Conservation (phyloP, 192 early-diverging fungal genomes). For the Lobosporangium transversale region DNA sequence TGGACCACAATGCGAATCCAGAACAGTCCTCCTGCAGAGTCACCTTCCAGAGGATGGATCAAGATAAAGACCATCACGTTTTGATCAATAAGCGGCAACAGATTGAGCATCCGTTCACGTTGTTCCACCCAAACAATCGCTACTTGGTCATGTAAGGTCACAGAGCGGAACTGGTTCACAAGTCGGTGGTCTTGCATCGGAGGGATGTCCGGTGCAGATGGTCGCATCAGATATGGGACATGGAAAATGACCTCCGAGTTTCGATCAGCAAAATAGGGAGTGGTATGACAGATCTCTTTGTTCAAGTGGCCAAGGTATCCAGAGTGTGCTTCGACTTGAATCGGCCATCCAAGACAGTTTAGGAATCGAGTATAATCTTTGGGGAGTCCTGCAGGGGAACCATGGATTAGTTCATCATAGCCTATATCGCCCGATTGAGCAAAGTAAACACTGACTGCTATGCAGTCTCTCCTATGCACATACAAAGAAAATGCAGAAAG, state of each 20-base stretch:
- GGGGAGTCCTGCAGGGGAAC: conserved; percentile 48
- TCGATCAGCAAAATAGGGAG: conserved; percentile 77
- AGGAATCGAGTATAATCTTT: conserved; percentile 77
- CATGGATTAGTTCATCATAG: conserved; percentile 63
- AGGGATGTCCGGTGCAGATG: conserved; percentile 6
- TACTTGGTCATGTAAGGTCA: conserved; percentile 69
- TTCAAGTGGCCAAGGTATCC: conserved; percentile 73
- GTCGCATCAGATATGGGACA: conserved; percentile 69
- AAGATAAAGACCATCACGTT: conserved; percentile 69
- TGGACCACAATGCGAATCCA: conserved; percentile 69
- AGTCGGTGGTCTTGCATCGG: conserved; percentile 53
- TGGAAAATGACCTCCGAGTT: conserved; percentile 77
- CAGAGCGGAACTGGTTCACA: conserved; percentile 52
- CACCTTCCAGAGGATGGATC: conserved; percentile 71
- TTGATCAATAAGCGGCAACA: conserved; percentile 51
- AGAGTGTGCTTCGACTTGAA: conserved; percentile 65
- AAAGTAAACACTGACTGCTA: conserved; percentile 73
- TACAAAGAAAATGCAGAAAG: not conserved
- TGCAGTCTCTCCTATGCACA: conserved; percentile 71
- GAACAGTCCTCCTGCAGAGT: conserved; percentile 69
- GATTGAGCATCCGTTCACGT: conserved; percentile 51
- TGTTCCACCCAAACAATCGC: conserved; percentile 82
- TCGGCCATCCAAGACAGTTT: conserved; percentile 77
- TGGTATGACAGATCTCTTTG: conserved; percentile 61
- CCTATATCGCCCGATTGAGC: conserved; percentile 61